phyloP scores from a whole-genome alignment of 2,329 filamentous ascomycete genomes.

The Dothideomycetes sp. region DNA sequence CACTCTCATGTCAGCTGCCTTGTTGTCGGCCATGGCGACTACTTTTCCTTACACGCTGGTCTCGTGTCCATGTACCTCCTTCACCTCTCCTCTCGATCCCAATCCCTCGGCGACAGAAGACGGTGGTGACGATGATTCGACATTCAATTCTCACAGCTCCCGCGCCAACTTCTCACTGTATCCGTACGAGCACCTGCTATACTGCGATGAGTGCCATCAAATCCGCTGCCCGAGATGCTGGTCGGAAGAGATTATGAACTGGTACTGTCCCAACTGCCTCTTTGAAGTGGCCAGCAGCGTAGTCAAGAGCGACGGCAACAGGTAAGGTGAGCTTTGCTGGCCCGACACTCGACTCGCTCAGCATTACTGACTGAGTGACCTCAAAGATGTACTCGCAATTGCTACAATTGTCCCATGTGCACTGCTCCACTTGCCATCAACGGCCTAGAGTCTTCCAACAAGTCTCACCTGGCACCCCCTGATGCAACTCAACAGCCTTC shows the following conservation, averaged over 20 bases:
- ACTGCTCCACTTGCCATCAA: slow-evolving; percentile 69
- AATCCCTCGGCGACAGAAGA: slow-evolving; percentile 2
- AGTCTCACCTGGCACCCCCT: slow-evolving; percentile 23
- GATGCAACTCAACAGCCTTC: slow-evolving; percentile 16
- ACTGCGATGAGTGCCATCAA: slow-evolving; percentile 95
- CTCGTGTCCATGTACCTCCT: slow-evolving; percentile 49
- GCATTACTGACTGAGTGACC: slow-evolving; percentile 12
- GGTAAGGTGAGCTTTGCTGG: slow-evolving; percentile 44
- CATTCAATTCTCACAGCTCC: slow-evolving; percentile 77
- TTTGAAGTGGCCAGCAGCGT: slow-evolving; percentile 94
- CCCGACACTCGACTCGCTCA: background rate
- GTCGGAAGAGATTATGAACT: slow-evolving; percentile 85
- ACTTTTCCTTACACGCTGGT: slow-evolving; percentile 56
- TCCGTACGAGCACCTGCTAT: slow-evolving; percentile 85
- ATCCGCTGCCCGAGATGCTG: slow-evolving; percentile 90
- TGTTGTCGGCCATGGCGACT: slow-evolving; percentile 38
- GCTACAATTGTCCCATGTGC: slow-evolving; percentile 90
- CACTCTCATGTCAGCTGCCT: too few species aligned
- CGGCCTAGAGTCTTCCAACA: slow-evolving; percentile 52
- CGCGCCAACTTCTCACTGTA: slow-evolving; percentile 88
- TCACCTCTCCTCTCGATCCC: slow-evolving; percentile 21
- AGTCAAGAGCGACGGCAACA: slow-evolving; percentile 84
- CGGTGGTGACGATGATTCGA: slow-evolving; percentile 39
- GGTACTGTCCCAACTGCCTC: slow-evolving; percentile 89
- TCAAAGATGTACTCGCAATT: slow-evolving; percentile 68